Evolutionary conservation across 495 filamentous ascomycete genomes (phyloP).

Genomic region (Darksidea phi): DNA sequence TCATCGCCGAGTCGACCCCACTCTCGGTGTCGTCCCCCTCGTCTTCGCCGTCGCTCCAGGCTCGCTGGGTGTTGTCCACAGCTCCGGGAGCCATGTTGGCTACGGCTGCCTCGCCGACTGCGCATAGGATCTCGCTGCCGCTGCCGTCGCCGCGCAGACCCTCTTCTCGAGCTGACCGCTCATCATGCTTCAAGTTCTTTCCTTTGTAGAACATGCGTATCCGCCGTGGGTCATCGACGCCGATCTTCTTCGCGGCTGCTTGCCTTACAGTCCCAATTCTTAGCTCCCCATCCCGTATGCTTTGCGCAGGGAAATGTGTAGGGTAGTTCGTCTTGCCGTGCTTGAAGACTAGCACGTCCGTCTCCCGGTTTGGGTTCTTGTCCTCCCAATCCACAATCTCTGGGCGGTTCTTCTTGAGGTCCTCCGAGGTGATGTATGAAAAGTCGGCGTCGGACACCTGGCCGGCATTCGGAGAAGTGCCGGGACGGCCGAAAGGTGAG

Average conservation of each 20-base stretch:
- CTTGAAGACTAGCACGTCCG: conserved; percentile 75
- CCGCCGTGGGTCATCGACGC: conserved; percentile 57
- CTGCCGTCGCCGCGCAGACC: conserved; percentile 62
- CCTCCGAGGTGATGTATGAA: conserved; percentile 74
- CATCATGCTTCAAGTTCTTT: conserved; percentile 66
- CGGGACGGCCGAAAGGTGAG: conserved; percentile 49
- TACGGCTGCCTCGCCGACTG: conserved; percentile 51
- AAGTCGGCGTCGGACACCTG: conserved; percentile 74
- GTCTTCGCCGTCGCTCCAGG: conserved; percentile 48
- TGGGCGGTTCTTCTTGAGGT: conserved; percentile 41
- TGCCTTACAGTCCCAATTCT: conserved; percentile 65
- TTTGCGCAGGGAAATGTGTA: conserved; percentile 75
- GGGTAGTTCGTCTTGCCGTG: conserved; percentile 70
- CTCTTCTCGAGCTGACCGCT: conserved; percentile 65
- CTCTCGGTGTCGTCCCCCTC: conserved; percentile 48
- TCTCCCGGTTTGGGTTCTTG: conserved; percentile 48
- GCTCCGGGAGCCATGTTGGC: conserved; percentile 26
- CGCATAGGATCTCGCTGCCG: conserved; percentile 71
- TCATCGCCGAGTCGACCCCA: conserved; percentile 14
- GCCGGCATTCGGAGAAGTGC: conserved; percentile 41
- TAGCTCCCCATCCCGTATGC: conserved; percentile 75
- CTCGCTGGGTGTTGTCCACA: conserved; percentile 27
- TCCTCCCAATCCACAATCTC: conserved; percentile 39
- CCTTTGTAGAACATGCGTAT: conserved; percentile 84
- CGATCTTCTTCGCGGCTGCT: conserved; percentile 62